Evolutionary conservation across 2,329 filamentous ascomycete genomes (phyloP).

Genomic region (Teratosphaeria zuluensis): DNA sequence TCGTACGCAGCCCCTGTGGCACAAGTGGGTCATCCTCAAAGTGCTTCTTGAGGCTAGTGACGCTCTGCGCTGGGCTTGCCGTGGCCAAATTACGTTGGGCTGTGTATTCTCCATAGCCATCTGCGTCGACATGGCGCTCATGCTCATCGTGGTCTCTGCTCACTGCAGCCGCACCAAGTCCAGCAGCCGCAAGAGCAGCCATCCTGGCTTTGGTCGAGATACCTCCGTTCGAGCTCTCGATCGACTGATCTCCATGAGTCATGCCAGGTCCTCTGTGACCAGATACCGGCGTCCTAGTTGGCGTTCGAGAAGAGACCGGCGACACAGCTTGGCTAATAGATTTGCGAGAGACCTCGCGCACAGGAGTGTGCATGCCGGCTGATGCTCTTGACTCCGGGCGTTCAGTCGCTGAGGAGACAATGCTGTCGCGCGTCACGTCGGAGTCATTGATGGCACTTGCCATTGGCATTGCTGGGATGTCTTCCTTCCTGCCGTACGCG

Average conservation of each 20-base stretch:
- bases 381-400: constrained; percentile 54
- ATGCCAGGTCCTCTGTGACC: constrained; percentile 53
- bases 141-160: constrained; percentile 57
- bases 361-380: constrained; percentile 43
- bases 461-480: constrained; percentile 73
- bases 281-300: constrained; percentile 47
- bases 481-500: constrained; percentile 30
- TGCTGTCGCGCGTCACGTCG: constrained; percentile 78
- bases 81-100: constrained; percentile 10
- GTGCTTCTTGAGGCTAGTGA: constrained; percentile 52
- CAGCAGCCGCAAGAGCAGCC: constrained; percentile 30
- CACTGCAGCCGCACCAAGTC: constrained; percentile 25
- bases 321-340: constrained; percentile 46
- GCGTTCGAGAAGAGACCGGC: constrained; percentile 47
- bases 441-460: constrained; percentile 79
- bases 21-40: constrained; percentile 51
- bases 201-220: constrained; percentile 30
- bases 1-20: constrained; percentile 21
- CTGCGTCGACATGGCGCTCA: constrained; percentile 37
- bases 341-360: constrained; percentile 55
- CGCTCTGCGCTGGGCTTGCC: constrained; percentile 77
- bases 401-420: constrained; percentile 72
- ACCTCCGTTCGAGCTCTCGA: constrained; percentile 22
- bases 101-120: constrained; percentile 20
- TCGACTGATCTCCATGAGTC: constrained; percentile 51